phyloP scores from a whole-genome alignment of 768 basidiomycete genomes.

The Leccinum disarticulatum region DNA sequence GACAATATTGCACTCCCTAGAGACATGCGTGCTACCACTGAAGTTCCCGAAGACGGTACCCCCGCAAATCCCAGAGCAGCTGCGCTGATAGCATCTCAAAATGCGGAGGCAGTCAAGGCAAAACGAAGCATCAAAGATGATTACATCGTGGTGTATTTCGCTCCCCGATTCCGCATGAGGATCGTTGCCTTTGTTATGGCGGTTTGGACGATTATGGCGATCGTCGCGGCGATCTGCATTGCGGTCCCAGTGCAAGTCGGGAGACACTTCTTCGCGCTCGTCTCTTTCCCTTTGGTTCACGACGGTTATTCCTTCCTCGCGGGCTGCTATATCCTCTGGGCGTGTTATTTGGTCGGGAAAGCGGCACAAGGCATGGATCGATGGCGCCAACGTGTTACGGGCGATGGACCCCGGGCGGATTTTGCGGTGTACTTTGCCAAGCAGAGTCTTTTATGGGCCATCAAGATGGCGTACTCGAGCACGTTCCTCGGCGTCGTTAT shows the following conservation, averaged over 20 bases:
- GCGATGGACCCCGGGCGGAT: conserved; percentile 58
- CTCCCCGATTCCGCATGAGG: conserved; percentile 74
- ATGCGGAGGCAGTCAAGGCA: conserved; percentile 68
- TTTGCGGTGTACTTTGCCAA: conserved; percentile 68
- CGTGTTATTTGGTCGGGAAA: conserved; percentile 62
- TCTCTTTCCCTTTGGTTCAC: conserved; percentile 64
- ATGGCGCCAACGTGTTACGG: conserved; percentile 59
- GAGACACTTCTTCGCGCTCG: conserved; percentile 64
- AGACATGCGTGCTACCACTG: conserved; percentile 74
- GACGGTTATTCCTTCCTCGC: conserved; percentile 87
- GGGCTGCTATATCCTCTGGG: conserved; percentile 81
- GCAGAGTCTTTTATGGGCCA: conserved; percentile 63
- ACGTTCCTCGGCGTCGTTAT: conserved; percentile 71
- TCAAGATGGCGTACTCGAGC: conserved; percentile 67
- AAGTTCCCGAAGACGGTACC: conserved; percentile 62
- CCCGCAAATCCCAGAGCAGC: conserved; percentile 61
- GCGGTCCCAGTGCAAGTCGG: conserved; percentile 77
- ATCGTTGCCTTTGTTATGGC: conserved; percentile 67
- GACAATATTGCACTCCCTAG: conserved; percentile 83
- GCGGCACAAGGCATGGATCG: conserved; percentile 70
- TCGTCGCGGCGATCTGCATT: conserved; percentile 57
- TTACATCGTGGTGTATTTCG: conserved; percentile 83
- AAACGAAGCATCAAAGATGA: conserved; percentile 67
- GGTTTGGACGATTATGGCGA: conserved; percentile 67
- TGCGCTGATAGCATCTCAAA: conserved; percentile 60